Base-by-base conservation (phyloP, 305 asterid genomes). In the Salvia sclarea region DNA sequence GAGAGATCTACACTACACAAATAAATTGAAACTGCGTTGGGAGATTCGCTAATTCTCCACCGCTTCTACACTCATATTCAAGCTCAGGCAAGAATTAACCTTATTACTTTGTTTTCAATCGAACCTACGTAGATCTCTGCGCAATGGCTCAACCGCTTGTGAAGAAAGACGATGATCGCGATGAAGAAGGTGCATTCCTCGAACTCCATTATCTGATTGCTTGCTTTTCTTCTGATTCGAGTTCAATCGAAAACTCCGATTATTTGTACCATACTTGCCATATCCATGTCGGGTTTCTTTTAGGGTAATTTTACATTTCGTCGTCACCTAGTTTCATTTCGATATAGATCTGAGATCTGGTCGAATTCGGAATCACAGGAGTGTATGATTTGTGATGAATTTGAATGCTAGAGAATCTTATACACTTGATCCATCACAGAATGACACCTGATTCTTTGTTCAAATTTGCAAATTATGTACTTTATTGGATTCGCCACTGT, bases 151-250 rank as follows among this genome's bases (percentile, higher is more conserved):
- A 87, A 75, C 93, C 95, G 47, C 76, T 84, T 10, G 86, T 89
- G 79, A 91, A 91, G 86, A 91, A 91, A 83, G 98, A 91, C 75
- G 98, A 91, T 45, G 98, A 91, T 87, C 98, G 94, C 76, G 98
- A 91, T 43, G 96, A 91, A 57, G 98, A 91, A 82, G 84, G 98
- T 87, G 86, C 73, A 49, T 78, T 69, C 38, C 61, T 70, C 40
- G 56, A 44, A 64, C 37, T 72, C 24, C 21, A 63, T 49, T 43
- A 2, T 58, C 35, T 18, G 2, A 4, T 69, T 63, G 13, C 49
- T 30, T 30, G 4, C 5, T 25, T 48, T 58, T 64, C 16, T 41
- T 49, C 5, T 3, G 10, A 13, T 66, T 66, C 44, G 8, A 45
- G 16, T 56, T 61, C 56, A 70, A 61, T 78, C 14, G 21, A 2